A percentile compares a stretch with the other conserved stretches of the same genome.
These are phyloP conservation scores for Cystofilobasidium macerans DNA, from an alignment of 768 basidiomycete genomes.

Conservation along the genomic window DNA sequence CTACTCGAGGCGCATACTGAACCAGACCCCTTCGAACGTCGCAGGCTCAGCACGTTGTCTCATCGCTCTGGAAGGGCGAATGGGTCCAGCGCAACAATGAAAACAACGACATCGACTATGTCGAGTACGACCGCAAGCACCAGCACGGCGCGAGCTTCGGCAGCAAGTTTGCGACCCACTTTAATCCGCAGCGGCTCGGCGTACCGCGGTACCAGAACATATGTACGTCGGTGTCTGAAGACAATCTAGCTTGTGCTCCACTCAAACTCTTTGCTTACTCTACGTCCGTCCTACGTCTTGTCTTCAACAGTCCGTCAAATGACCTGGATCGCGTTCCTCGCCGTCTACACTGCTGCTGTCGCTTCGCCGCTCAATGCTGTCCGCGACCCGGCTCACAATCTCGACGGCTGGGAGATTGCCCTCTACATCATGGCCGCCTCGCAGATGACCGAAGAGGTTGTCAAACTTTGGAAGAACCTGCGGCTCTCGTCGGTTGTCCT, in stretches of 20 bases:
- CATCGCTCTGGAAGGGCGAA: conserved; percentile 69
- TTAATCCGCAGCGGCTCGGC: conserved; percentile 64
- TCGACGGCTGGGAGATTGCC: conserved; percentile 69
- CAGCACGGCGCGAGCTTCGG: conserved; percentile 35
- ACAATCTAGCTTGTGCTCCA: conserved; percentile 30
- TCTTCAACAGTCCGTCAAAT: conserved; percentile 3
- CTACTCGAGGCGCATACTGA: too few relatives aligned
- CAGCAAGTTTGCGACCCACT: conserved; percentile 54
- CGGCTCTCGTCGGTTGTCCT: conserved; percentile 50
- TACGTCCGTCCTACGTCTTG: neutral
- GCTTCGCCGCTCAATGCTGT: conserved; percentile 20
- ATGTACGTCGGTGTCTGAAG: conserved; percentile 46
- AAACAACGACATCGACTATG: conserved; percentile 41
- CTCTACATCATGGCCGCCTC: conserved; percentile 69
- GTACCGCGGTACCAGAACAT: conserved; percentile 86
- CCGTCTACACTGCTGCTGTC: conserved; percentile 64
- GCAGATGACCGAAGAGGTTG: conserved; percentile 55
- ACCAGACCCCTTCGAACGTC: too few relatives aligned
- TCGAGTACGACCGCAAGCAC: conserved; percentile 45
- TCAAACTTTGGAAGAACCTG: conserved; percentile 58
- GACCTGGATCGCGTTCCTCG: conserved; percentile 66
- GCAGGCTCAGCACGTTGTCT: conserved; percentile 66
- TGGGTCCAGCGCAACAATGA: conserved; percentile 66
- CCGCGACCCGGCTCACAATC: conserved; percentile 33
- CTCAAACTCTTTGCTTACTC: too few relatives aligned